phyloP scores from a whole-genome alignment of 805 yeast species.

The Metschnikowia proteae region DNA sequence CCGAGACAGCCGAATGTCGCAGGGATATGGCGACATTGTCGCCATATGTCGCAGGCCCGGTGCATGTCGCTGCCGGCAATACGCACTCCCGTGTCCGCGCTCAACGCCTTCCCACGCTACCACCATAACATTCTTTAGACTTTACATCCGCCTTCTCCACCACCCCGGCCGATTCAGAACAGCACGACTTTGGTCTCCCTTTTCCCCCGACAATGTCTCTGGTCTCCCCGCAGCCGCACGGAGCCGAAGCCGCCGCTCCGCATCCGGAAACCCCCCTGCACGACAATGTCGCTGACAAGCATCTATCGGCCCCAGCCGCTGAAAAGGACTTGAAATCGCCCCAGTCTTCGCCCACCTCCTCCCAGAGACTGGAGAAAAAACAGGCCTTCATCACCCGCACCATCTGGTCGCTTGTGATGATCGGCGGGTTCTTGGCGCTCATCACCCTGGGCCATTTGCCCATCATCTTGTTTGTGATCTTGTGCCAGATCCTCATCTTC shows the following conservation, averaged over 20 bases:
- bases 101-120: constrained; percentile 5
- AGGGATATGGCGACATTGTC: neutral
- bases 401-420: constrained; percentile 92
- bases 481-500: constrained; percentile 79
- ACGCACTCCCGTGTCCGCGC: constrained; percentile 7
- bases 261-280: neutral
- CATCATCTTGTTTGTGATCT: constrained; percentile 65
- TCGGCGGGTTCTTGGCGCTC: constrained; percentile 55
- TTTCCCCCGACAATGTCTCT: neutral
- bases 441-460: constrained; percentile 83
- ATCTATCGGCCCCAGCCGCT: neutral
- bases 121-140: constrained; percentile 3
- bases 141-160: neutral
- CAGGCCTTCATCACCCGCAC: constrained; percentile 85
- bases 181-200: neutral
- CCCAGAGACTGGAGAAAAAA: constrained; percentile 47
- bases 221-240: neutral
- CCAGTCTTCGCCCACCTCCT: neutral
- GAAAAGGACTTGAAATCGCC: neutral
- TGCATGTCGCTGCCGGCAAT: neutral
- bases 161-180: neutral
- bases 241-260: neutral
- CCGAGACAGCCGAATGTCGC: no score
- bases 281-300: neutral
- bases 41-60: neutral